These are phyloP conservation scores for Dillenia suffruticosa DNA, from an alignment of 164 flowering plant genomes.

Conservation along the genomic window DNA sequence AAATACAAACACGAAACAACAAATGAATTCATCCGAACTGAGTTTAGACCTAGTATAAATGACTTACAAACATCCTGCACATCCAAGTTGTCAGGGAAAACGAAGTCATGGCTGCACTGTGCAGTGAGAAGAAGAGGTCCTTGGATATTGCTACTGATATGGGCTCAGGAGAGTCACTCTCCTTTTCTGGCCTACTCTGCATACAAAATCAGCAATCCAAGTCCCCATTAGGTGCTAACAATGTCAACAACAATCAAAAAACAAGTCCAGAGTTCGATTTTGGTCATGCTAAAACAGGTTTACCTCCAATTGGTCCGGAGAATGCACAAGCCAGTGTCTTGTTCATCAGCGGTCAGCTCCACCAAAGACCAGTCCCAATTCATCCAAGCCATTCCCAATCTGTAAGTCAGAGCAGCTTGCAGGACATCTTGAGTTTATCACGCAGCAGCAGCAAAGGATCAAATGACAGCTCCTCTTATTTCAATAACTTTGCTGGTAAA, in stretches of 20 bases:
- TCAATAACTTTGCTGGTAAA: neutral
- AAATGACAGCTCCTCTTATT: neutral
- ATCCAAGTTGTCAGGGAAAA: neutral
- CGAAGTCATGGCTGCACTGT: no score
- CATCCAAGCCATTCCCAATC: no score
- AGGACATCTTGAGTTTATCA: neutral
- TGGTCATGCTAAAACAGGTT: neutral
- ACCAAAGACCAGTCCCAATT: neutral
- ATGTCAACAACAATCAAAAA: neutral
- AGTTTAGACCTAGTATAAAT: no score
- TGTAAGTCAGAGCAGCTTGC: no score
- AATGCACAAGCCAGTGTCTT: conserved; percentile 1
- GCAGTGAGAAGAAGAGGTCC: neutral
- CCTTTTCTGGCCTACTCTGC: conserved; percentile 25
- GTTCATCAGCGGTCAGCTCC: conserved; percentile 11
- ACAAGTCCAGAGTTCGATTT: conserved; percentile 22
- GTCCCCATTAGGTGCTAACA: neutral
- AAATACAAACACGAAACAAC: no score
- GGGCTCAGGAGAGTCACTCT: conserved; percentile 21
- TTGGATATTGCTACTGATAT: conserved; percentile 14
- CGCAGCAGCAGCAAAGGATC: conserved; percentile 8
- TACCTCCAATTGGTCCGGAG: neutral
- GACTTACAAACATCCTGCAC: neutral
- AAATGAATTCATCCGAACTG: no score
- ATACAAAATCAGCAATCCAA: conserved; percentile 20